Base-by-base conservation (phyloP, 73 alveolate species). In the Paramecium sonneborni region DNA sequence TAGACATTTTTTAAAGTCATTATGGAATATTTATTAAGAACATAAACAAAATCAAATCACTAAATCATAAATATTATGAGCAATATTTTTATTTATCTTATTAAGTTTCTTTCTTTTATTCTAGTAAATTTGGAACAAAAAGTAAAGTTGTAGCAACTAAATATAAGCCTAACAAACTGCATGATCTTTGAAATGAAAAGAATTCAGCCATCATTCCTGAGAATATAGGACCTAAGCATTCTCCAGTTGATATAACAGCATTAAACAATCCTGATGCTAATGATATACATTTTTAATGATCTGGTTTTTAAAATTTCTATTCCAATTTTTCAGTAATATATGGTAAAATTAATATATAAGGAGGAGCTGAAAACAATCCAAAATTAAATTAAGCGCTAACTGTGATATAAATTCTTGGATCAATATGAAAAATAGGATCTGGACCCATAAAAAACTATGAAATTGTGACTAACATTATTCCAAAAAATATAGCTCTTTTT, bases 301-400 rank as follows among this genome's bases (percentile, higher is more conserved):
- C 76, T 2, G 32, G 15, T 21, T 38, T 41, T 9, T 32, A 14
- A 44, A 30, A 79, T 79, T 79, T 43, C 41, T 43, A 28, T 43
- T 38, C 23, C 48, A 79, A 79, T 11, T 24, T 43, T 6, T 23
- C 30, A 11, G 44, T 79, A 24, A 79, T 79, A 24, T 24, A 79
- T 11, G 90, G 90, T 12, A 79, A 8, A 18, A 44, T 15, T 21
- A 43, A 43, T 2, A 79, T 46, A 44, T 43, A 79, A 21, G 90
- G 90, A 18, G 55, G 32, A 1, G 76, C 90, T 21, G 90, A 79
- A 79, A 79, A 79, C 4, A 38, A 44, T 79, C 90, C 90, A 46
- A 1, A 79, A 7, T 3, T 18, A 39, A 44, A 38, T 79, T 43
- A 79, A n/a, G 38, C 86, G 32, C 44, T 43, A 24, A 79, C 46